Conservation (phyloP, 192 early-diverging fungal genomes). For the Podila minutissima region DNA sequence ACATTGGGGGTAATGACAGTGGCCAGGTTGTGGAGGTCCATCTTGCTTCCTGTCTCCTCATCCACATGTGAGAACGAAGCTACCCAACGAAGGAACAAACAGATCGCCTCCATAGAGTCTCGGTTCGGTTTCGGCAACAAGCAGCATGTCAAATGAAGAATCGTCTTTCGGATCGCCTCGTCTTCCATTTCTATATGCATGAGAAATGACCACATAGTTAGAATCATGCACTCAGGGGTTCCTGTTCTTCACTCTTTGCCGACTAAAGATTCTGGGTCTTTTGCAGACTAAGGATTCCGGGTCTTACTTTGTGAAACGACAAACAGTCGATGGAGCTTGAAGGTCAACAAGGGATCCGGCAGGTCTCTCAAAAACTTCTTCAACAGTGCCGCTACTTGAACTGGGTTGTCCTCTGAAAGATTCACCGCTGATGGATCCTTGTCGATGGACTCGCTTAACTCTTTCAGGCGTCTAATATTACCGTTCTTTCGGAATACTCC, state of each 20-base stretch:
- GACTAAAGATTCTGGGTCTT: constrained; percentile 5
- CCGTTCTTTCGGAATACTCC: constrained; percentile 99
- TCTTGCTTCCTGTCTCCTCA: constrained; percentile 85
- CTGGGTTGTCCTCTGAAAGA: constrained; percentile 76
- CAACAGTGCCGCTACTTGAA: constrained; percentile 94
- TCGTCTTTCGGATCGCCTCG: constrained; percentile 63
- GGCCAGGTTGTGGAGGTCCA: constrained; percentile 92
- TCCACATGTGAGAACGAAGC: constrained; percentile 77
- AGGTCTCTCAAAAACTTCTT: constrained; percentile 97
- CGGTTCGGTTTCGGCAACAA: constrained; percentile 92
- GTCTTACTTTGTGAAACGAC: constrained; percentile 75
- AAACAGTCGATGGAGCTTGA: constrained; percentile 88
- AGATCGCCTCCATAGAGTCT: constrained; percentile 92
- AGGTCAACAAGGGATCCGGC: constrained; percentile 95
- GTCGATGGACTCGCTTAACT: constrained; percentile 86
- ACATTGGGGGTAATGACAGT: constrained; percentile 97
- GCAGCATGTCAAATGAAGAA: constrained; percentile 83
- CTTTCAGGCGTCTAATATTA: constrained; percentile 92
- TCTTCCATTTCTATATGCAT: constrained; percentile 59
- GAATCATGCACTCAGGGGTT: no score
- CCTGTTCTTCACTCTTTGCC: no score
- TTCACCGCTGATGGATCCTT: constrained; percentile 79
- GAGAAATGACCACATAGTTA: not conserved
- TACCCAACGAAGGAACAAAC: constrained; percentile 89
- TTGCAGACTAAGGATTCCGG: no score